These are phyloP conservation scores for Aspergillus latus DNA, from an alignment of 2,329 filamentous ascomycete genomes.

Conservation along the genomic window DNA sequence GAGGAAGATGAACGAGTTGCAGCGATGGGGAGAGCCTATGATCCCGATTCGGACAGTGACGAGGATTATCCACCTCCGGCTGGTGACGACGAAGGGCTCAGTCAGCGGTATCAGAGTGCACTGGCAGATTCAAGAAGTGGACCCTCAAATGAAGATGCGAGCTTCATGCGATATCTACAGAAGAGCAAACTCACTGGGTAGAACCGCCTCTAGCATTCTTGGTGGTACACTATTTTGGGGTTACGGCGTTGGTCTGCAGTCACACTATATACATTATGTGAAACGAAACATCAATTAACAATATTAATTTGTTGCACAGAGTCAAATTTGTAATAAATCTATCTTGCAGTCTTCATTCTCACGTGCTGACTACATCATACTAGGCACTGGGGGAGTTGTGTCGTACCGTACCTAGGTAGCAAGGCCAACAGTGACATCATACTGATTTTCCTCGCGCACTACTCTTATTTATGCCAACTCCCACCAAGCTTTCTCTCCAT, in stretches of 20 bases:
- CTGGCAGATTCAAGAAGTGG: slow-evolving; percentile 55
- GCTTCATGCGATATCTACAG: slow-evolving; percentile 52
- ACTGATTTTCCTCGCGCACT: not conserved
- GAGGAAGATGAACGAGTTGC: slow-evolving; percentile 44
- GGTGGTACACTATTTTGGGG: slow-evolving; percentile 4
- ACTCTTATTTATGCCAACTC: not conserved
- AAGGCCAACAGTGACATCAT: slow-evolving; percentile 1
- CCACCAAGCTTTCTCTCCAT: not conserved
- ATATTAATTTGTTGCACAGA: no score
- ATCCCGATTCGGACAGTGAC: slow-evolving; percentile 42
- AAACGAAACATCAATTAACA: not conserved
- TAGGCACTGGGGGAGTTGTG: not conserved
- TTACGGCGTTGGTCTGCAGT: slow-evolving; percentile 4
- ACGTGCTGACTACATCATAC: slow-evolving; percentile 1
- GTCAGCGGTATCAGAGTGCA: slow-evolving; percentile 74
- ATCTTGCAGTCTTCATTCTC: not conserved
- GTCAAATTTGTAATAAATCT: not conserved
- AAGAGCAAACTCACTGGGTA: slow-evolving; percentile 37
- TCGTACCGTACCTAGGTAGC: not conserved
- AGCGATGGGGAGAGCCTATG: slow-evolving; percentile 41
- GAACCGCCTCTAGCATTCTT: not conserved
- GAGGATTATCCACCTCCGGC: slow-evolving; percentile 61
- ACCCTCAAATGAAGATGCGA: slow-evolving; percentile 49
- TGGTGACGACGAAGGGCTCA: slow-evolving; percentile 64
- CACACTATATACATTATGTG: not conserved